These are phyloP conservation scores for Saccharomycopsis vini DNA, from an alignment of 805 yeast species.

Conservation along the genomic window DNA sequence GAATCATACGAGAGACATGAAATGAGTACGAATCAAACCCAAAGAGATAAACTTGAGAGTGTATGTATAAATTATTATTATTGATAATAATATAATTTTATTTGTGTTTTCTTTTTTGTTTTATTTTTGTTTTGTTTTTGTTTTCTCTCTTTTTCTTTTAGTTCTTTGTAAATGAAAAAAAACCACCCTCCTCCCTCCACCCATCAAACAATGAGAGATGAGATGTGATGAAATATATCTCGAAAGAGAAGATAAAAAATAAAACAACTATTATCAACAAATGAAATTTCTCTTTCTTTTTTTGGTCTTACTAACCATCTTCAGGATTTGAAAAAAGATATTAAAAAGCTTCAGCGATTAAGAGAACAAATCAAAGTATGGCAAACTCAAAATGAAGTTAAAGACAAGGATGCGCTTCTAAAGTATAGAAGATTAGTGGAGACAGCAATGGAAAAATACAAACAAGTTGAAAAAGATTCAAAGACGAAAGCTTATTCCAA, in stretches of 20 bases:
- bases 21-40: constrained; percentile 58
- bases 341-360: constrained; percentile 85
- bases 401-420: constrained; percentile 49
- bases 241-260: neutral
- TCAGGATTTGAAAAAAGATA: constrained; percentile 66
- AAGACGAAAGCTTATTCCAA: constrained; percentile 91
- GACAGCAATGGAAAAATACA: constrained; percentile 89
- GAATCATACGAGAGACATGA: constrained; percentile 47
- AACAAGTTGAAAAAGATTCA: constrained; percentile 85
- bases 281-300: neutral
- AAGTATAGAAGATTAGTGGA: constrained; percentile 25
- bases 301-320: neutral
- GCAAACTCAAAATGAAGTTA: constrained; percentile 84
- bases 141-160: too few species aligned
- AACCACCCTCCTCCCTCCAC: too few species aligned
- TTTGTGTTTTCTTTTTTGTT: neutral
- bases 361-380: constrained; percentile 94
- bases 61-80: constrained; percentile 6
- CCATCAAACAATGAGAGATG: too few species aligned
- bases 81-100: neutral
- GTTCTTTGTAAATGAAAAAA: neutral
- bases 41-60: constrained; percentile 80
- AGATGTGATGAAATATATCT: neutral
- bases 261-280: neutral
- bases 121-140: neutral